Percentiles rank a stretch among this genome's conserved stretches.
phyloP scores from a whole-genome alignment of 345 rosid genomes.

The Acer negundo region DNA sequence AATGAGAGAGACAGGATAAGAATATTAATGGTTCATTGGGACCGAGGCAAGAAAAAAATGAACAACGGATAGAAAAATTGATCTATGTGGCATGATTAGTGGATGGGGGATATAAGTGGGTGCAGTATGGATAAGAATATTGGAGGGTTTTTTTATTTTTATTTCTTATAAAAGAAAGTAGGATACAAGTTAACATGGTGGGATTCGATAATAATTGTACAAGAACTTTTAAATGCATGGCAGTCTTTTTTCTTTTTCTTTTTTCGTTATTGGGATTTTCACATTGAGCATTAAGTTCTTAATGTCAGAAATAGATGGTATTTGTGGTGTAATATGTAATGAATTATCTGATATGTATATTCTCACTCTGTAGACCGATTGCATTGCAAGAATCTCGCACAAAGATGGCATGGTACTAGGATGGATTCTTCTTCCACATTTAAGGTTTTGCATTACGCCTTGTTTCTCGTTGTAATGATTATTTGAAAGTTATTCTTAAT shows the following conservation, averaged over 20 bases:
- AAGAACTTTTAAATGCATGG: not conserved
- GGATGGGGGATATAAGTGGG: not conserved
- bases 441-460: constrained; percentile 53
- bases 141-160: not conserved
- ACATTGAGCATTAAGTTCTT: not conserved
- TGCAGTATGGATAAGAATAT: not conserved
- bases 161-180: not conserved
- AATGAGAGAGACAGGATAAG: not conserved
- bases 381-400: constrained; percentile 88
- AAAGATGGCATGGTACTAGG: constrained; percentile 65
- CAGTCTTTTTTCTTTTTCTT: not conserved
- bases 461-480: constrained; percentile 6
- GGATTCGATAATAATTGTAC: not conserved
- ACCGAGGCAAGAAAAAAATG: not conserved
- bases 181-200: not conserved
- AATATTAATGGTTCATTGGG: not conserved
- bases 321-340: not conserved
- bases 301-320: not conserved
- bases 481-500: not conserved
- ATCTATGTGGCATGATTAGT: not conserved
- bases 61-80: not conserved
- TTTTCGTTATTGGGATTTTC: not conserved
- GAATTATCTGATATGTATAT: constrained; percentile 12
- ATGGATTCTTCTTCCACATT: constrained; percentile 76
- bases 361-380: constrained; percentile 62